Percentiles rank a stretch among this genome's conserved stretches.
These are phyloP conservation scores for Mycena vitilis DNA, from an alignment of 768 basidiomycete species.

Conservation along the genomic window DNA sequence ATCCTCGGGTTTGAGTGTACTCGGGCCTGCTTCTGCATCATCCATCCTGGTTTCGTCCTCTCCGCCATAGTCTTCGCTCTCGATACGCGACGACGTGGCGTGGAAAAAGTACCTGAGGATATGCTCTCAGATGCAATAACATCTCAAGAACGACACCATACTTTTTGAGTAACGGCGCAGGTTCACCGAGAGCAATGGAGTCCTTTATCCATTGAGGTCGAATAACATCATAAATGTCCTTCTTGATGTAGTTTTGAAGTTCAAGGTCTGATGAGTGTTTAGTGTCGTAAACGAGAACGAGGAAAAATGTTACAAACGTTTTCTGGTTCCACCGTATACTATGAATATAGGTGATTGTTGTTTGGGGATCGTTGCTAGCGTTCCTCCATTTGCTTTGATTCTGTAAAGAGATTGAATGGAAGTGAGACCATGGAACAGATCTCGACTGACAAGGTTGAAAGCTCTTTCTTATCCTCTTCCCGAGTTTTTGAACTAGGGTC, in stretches of 20 bases:
- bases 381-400: conserved; percentile 78
- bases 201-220: conserved; percentile 87
- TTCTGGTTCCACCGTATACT: conserved; percentile 76
- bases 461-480: conserved; percentile 74
- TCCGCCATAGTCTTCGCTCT: conserved; percentile 63
- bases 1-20: conserved; percentile 37
- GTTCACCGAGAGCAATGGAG: conserved; percentile 69
- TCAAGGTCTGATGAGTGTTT: conserved; percentile 45
- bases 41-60: conserved; percentile 44
- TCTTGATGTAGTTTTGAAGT: conserved; percentile 76
- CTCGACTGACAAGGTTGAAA: conserved; percentile 69
- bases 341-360: conserved; percentile 65
- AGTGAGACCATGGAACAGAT: not conserved
- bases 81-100: conserved; percentile 64
- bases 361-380: conserved; percentile 68
- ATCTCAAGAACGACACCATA: conserved; percentile 43
- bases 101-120: conserved; percentile 80
- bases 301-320: conserved; percentile 60
- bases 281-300: not conserved
- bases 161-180: conserved; percentile 76
- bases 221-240: conserved; percentile 77
- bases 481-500: conserved; percentile 78
- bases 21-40: conserved; percentile 37
- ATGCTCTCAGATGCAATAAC: not conserved
- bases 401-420: conserved; percentile 49